Conservation (phyloP, 257 asterid species). For the Penstemon barbatus region DNA sequence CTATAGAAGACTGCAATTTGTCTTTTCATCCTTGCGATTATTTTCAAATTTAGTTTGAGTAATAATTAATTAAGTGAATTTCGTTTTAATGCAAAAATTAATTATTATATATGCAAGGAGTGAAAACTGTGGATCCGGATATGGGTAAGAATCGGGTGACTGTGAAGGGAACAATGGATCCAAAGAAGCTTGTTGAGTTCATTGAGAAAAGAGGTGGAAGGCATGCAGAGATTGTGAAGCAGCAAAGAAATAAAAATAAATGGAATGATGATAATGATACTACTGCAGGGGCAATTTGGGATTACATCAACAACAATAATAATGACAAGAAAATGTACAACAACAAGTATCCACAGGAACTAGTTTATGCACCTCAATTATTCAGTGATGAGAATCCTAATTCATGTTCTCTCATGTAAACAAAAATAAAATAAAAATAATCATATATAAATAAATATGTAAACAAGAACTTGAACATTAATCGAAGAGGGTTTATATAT, state of each 20-base stretch:
- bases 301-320: too few species aligned
- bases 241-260: background rate
- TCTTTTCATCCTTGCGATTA: too few species aligned
- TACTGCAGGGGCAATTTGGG: background rate
- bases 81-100: too few species aligned
- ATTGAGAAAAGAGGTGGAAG: constrained; percentile 50
- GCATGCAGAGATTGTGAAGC: constrained; percentile 49
- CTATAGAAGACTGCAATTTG: too few species aligned
- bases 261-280: background rate
- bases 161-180: constrained; percentile 68
- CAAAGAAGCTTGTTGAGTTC: constrained; percentile 52
- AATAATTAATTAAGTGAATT: too few species aligned
- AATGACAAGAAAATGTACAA: background rate
- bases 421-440: too few species aligned
- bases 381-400: constrained; percentile 85
- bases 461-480: too few species aligned
- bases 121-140: constrained; percentile 53
- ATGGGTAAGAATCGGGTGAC: constrained; percentile 53
- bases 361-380: constrained; percentile 53
- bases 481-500: too few species aligned
- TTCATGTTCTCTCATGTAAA: constrained; percentile 56
- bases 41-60: too few species aligned
- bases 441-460: too few species aligned
- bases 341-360: constrained; percentile 24
- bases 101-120: too few species aligned